These are phyloP conservation scores for Ophiosphaerella korrae DNA, from an alignment of 2,329 filamentous ascomycete species.

Conservation along the genomic window DNA sequence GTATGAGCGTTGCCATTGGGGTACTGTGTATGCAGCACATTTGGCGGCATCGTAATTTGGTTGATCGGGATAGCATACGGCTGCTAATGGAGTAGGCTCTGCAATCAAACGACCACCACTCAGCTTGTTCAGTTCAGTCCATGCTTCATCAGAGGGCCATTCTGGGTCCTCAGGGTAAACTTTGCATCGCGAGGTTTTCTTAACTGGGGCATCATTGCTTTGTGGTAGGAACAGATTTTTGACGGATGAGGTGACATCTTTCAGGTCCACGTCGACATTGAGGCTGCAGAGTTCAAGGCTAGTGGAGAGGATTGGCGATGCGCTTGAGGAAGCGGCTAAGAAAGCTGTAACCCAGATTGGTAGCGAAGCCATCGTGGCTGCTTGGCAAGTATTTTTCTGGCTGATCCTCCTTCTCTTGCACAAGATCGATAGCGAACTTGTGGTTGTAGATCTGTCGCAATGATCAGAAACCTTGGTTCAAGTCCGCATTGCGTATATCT, in stretches of 20 bases:
- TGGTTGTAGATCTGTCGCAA: conserved; percentile 12
- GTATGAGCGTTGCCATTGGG: conserved; percentile 41
- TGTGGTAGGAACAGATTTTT: conserved; percentile 27
- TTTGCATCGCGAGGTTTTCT: conserved; percentile 50
- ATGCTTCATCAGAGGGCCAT: conserved; percentile 57
- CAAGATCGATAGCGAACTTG: conserved; percentile 9
- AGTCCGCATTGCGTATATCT: not conserved
- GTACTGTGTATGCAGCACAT: conserved; percentile 33
- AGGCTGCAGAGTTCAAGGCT: conserved; percentile 10
- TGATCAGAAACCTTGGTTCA: conserved; percentile 9
- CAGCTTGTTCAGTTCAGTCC: conserved; percentile 53
- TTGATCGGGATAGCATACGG: conserved; percentile 39
- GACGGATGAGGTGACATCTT: conserved; percentile 22
- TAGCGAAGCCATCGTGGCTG: conserved; percentile 17
- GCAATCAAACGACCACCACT: conserved; percentile 34
- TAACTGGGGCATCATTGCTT: conserved; percentile 13
- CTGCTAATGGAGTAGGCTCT: conserved; percentile 35
- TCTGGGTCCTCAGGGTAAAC: conserved; percentile 51
- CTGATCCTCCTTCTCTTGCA: conserved; percentile 4
- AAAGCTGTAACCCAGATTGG: conserved; percentile 28
- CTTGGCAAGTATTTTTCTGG: not conserved
- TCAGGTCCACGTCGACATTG: conserved; percentile 24
- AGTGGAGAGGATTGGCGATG: conserved; percentile 23
- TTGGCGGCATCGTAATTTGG: conserved; percentile 35
- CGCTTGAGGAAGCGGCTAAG: conserved; percentile 26